These are phyloP conservation scores for Torrubiellomyces zombiae DNA, from an alignment of 2,329 filamentous ascomycete species.

Conservation along the genomic window DNA sequence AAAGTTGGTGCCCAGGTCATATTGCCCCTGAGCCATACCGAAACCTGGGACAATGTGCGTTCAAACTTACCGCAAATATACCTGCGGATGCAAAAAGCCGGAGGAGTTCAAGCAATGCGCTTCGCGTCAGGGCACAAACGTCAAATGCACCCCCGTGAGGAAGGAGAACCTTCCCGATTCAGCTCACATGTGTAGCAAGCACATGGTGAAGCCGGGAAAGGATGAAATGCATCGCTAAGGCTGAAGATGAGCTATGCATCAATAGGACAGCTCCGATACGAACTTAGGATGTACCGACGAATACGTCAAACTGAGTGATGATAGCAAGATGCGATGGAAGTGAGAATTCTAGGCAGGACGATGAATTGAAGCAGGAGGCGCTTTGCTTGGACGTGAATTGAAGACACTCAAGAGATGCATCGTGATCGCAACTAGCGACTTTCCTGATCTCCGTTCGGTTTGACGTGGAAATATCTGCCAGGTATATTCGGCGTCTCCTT, in stretches of 20 bases:
- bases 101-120: slow-evolving; percentile 1
- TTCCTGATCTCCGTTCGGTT: no score
- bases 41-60: slow-evolving; percentile 1
- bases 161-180: background rate
- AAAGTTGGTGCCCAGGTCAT: no score
- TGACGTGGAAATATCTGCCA: slow-evolving; percentile 2
- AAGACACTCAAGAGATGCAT: no score
- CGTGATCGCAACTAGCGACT: no score
- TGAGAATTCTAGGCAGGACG: no score
- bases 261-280: no score
- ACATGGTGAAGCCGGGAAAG: slow-evolving; percentile 1
- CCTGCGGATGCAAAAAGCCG: slow-evolving; percentile 1
- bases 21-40: no score
- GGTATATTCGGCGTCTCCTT: slow-evolving; percentile 4
- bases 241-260: no score
- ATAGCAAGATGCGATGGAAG: background rate
- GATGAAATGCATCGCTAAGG: slow-evolving; percentile 1
- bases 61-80: slow-evolving; percentile 1
- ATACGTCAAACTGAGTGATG: no score
- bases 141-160: slow-evolving; percentile 2
- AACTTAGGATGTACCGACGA: no score
- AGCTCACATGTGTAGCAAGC: slow-evolving; percentile 1
- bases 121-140: slow-evolving; percentile 1
- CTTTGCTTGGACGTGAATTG: no score
- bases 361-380: no score